Base-by-base conservation (phyloP, 129 eudicot genomes). In the Artemisia tridentata region DNA sequence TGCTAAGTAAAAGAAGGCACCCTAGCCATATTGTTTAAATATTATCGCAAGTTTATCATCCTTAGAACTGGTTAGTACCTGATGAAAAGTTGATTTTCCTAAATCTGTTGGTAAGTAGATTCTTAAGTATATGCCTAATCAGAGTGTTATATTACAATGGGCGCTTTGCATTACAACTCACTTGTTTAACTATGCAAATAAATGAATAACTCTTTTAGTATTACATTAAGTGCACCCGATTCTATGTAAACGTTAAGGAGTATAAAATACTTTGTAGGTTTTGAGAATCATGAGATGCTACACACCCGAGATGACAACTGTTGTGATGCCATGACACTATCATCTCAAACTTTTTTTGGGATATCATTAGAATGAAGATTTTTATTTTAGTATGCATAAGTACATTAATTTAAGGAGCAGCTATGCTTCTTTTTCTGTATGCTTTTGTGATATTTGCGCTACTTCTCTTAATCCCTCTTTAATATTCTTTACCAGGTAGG, bases 401-500 rank as follows among this genome's bases (percentile, higher is more conserved):
- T 45, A 21, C 53, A 55, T 29, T 21, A 51, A 49, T 56, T 6
- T 16, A 20, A 38, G 18, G 51, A 64, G 78, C 56, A 74, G 21
- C 72, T 51, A 50, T 23, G 59, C 17, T 16, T 17, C 31, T 66
- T 72, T 38, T 57, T 43, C 19, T 18, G 29, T 5, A 57, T 57
- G 34, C 10, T 27, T 61, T 13, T 14, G 0, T 61, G 20, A 47
- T 46, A 38, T 64, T 25, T 63, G 50, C 6, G 43, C 50, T 67
- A n/a, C 53, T 65, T 59, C 29, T 73, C 43, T 67, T 65, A 65
- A 61, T 46, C 15, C 47, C 59, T 71, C 75, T 15, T 68, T 16
- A 67, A 65, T 4, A 71, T 70, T 48, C 50, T 51, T 63, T 67
- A 21, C 57, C 69, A 95, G 99, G 93, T 95, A 65, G 99, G 99